Evolutionary conservation across 1,284 basidiomycete genomes (phyloP).

Genomic region (Apiotrichum laibachii): DNA sequence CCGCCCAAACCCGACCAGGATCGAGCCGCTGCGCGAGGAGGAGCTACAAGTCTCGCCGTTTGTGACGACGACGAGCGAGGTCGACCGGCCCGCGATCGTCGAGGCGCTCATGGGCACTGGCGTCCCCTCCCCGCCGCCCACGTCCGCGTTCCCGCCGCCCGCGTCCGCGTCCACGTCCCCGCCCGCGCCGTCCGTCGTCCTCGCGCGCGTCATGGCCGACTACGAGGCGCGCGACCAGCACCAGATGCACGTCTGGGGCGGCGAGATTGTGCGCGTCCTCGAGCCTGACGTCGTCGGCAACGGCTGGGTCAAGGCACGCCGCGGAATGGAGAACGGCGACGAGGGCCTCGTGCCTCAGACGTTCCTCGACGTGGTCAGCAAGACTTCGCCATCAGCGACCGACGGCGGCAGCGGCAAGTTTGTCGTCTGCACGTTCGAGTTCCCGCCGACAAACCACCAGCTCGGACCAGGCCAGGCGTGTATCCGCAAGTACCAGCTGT

Average conservation of each 20-base stretch:
- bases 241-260: constrained; percentile 10
- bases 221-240: constrained; percentile 9
- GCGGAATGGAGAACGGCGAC: constrained; percentile 10
- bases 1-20: neutral
- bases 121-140: too few relatives aligned
- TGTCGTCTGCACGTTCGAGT: constrained; percentile 19
- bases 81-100: constrained; percentile 15
- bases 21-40: constrained; percentile 23
- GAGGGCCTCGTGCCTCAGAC: constrained; percentile 21
- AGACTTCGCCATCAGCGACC: neutral
- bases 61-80: constrained; percentile 4
- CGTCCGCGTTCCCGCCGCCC: neutral
- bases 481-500: constrained; percentile 14
- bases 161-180: neutral
- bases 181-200: neutral
- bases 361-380: constrained; percentile 13
- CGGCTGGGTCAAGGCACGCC: constrained; percentile 22
- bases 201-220: constrained; percentile 14
- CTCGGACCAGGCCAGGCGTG: constrained; percentile 16
- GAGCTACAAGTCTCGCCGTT: constrained; percentile 24
- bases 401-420: constrained; percentile 22
- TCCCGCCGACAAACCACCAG: constrained; percentile 15
- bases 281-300: constrained; percentile 23
- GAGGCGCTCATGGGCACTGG: constrained; percentile 4
- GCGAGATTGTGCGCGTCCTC: constrained; percentile 22